These are phyloP conservation scores for Dactylellina drechsleri DNA, from an alignment of 2,329 filamentous ascomycete species.

Conservation along the genomic window DNA sequence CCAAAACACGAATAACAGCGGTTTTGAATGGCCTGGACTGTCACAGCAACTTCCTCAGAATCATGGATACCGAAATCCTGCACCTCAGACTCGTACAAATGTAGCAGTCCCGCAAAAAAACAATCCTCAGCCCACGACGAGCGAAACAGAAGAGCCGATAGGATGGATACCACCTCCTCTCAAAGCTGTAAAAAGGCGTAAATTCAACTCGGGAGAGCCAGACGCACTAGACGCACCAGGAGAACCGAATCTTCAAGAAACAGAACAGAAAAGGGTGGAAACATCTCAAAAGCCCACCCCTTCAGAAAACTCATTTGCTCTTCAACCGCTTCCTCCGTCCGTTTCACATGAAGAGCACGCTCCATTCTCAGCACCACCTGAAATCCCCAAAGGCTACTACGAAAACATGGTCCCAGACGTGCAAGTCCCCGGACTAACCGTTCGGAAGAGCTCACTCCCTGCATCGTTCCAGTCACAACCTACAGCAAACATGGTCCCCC, in stretches of 20 bases:
- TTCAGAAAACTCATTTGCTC: constrained; percentile 1
- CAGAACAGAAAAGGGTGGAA: background rate
- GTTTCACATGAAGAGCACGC: constrained; percentile 4
- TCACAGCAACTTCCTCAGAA: constrained; percentile 14
- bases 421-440: constrained; percentile 35
- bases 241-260: background rate
- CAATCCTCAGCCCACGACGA: background rate
- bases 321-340: constrained; percentile 23
- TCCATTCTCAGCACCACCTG: background rate
- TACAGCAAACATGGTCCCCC: constrained; percentile 4
- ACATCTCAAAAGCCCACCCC: constrained; percentile 2
- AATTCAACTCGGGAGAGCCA: constrained; percentile 40
- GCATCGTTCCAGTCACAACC: constrained; percentile 2
- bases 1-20: constrained; percentile 4
- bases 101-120: background rate
- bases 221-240: background rate
- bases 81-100: background rate
- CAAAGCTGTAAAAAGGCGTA: constrained; percentile 25
- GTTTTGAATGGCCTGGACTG: background rate
- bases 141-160: constrained; percentile 12
- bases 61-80: constrained; percentile 3
- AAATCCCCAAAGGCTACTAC: constrained; percentile 26
- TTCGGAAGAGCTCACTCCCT: constrained; percentile 18
- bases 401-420: constrained; percentile 31
- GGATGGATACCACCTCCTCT: constrained; percentile 45